Evolutionary conservation across 805 yeast species (phyloP).

Genomic region (Tetrapisispora taiwanensis): DNA sequence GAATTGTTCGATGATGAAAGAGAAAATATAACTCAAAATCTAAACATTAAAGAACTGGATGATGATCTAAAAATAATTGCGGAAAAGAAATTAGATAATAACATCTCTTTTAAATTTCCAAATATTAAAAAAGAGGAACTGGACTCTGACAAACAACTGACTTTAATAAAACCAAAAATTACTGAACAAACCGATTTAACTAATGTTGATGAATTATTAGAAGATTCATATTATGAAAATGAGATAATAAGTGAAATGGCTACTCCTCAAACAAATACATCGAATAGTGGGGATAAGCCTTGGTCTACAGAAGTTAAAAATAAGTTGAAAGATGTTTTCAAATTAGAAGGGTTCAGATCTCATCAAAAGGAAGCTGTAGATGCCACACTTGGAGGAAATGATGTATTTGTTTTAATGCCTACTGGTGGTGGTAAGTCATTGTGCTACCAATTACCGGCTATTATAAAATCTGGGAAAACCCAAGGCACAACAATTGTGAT

Average conservation of each 20-base stretch:
- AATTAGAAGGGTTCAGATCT: conserved; percentile 56
- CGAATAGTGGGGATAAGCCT: conserved; percentile 11
- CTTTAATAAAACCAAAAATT: not conserved
- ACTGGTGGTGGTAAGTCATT: conserved; percentile 98
- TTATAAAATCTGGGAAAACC: conserved; percentile 64
- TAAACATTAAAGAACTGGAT: conserved; percentile 23
- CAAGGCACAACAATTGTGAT: conserved; percentile 82
- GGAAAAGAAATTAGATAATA: conserved; percentile 21
- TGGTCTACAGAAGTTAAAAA: conserved; percentile 65
- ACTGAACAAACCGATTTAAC: not conserved
- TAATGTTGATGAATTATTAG: conserved; percentile 13
- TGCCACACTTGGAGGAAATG: conserved; percentile 65
- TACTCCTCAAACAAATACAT: conserved; percentile 2
- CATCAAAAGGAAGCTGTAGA: conserved; percentile 83
- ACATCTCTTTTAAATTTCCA: conserved; percentile 5
- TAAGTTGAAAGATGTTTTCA: conserved; percentile 50
- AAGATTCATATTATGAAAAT: conserved; percentile 18
- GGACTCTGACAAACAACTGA: not conserved
- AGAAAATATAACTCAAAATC: conserved; percentile 20
- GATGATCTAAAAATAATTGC: conserved; percentile 27
- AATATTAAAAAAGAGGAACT: conserved; percentile 9
- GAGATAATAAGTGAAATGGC: conserved; percentile 7
- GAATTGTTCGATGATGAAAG: conserved; percentile 30
- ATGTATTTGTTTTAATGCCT: conserved; percentile 93
- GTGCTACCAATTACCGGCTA: conserved; percentile 91